Evolutionary conservation across 495 filamentous ascomycete genomes (phyloP).

Genomic region (Penicillium psychrofluorescens): DNA sequence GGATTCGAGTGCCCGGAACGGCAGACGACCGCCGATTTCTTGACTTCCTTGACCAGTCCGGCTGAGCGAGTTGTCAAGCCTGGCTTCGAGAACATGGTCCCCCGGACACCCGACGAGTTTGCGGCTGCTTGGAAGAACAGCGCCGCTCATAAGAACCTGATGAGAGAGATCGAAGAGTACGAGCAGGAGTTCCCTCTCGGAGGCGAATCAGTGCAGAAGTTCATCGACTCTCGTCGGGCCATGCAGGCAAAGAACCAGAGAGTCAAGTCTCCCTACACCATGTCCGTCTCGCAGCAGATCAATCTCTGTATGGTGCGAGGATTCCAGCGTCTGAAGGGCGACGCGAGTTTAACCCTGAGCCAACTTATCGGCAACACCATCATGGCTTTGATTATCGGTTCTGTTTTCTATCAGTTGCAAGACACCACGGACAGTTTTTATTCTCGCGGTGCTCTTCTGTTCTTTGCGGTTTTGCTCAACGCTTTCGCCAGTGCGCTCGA

Average conservation of each 20-base stretch:
- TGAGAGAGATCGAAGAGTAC: constrained; percentile 48
- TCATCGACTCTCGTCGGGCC: constrained; percentile 33
- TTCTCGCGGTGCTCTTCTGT: constrained; percentile 74
- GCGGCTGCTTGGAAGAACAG: constrained; percentile 55
- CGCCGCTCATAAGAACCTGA: constrained; percentile 39
- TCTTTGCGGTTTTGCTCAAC: constrained; percentile 89
- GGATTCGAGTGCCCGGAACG: constrained; percentile 57
- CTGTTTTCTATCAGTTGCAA: constrained; percentile 77
- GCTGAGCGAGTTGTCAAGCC: constrained; percentile 55
- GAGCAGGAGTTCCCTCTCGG: constrained; percentile 36
- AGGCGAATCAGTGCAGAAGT: constrained; percentile 30
- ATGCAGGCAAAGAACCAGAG: constrained; percentile 38
- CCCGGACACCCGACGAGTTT: constrained; percentile 67
- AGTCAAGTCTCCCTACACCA: constrained; percentile 38
- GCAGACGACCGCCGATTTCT: constrained; percentile 67
- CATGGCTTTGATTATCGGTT: constrained; percentile 80
- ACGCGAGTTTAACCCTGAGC: constrained; percentile 67
- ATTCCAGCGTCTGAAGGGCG: constrained; percentile 58
- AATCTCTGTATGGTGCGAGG: constrained; percentile 44
- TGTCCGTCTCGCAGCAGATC: constrained; percentile 40
- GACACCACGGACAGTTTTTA: constrained; percentile 66
- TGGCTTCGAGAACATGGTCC: constrained; percentile 59
- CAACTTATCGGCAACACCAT: constrained; percentile 72
- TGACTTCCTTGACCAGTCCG: constrained; percentile 67
- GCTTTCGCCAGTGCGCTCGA: constrained; percentile 81